phyloP scores from a whole-genome alignment of 2,329 filamentous ascomycete genomes.

The Xylariaceae sp. region DNA sequence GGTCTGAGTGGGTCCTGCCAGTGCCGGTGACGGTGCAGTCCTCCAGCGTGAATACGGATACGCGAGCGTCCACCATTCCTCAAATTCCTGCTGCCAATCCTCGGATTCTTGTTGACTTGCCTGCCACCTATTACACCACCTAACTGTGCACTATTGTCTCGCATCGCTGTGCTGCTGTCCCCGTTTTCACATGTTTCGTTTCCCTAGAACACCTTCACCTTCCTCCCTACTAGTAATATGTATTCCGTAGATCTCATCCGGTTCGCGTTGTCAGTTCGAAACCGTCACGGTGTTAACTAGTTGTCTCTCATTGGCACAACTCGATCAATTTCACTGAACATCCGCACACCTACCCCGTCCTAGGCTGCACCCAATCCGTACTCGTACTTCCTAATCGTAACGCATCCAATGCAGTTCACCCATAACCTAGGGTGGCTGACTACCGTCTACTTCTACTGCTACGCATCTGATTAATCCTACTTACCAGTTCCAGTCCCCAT shows the following conservation, averaged over 20 bases:
- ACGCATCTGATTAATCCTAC: too few species aligned
- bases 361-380: not conserved
- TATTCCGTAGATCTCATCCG: not conserved
- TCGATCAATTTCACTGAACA: not conserved
- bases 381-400: not conserved
- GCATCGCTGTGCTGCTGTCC: not conserved
- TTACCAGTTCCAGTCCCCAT: too few species aligned
- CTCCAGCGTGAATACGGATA: not conserved
- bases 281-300: not conserved
- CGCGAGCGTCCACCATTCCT: constrained; percentile 2
- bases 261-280: not conserved
- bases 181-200: not conserved
- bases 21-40: not conserved
- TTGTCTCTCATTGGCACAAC: constrained; percentile 5
- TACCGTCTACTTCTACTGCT: too few species aligned
- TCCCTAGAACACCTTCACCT: too few species aligned
- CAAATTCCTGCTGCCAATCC: not conserved
- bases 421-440: too few species aligned
- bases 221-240: not conserved
- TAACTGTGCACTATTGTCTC: not conserved
- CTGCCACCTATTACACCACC: not conserved
- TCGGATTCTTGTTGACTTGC: not conserved
- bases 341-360: too few species aligned
- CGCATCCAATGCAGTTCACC: too few species aligned
- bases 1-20: not conserved